phyloP scores from a whole-genome alignment of 495 filamentous ascomycete species.

The Neurospora sp. region DNA sequence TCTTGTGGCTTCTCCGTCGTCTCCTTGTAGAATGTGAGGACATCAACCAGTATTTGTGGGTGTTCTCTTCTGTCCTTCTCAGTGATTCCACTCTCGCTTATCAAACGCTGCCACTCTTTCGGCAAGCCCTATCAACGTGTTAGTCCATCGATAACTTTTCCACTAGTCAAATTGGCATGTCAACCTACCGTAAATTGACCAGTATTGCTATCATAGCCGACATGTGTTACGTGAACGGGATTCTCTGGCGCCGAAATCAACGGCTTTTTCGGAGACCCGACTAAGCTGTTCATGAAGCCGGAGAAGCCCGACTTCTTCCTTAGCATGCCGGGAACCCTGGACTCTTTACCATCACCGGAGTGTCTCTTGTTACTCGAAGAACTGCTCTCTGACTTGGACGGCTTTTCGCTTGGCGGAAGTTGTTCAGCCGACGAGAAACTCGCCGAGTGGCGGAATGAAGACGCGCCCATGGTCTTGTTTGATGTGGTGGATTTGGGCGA shows the following conservation, averaged over 20 bases:
- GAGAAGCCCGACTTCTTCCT: conserved; percentile 93
- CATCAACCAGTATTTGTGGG: conserved; percentile 86
- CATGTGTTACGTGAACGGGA: conserved; percentile 94
- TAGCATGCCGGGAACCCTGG: conserved; percentile 44
- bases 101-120: conserved; percentile 93
- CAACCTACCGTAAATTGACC: conserved; percentile 87
- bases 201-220: conserved; percentile 93
- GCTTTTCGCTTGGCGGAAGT: conserved; percentile 36
- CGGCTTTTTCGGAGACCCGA: conserved; percentile 80
- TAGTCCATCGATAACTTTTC: conserved; percentile 16
- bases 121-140: conserved; percentile 62
- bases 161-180: not conserved
- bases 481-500: not conserved
- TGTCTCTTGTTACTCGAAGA: conserved; percentile 61
- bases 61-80: conserved; percentile 93
- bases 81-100: conserved; percentile 92
- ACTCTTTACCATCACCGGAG: conserved; percentile 69
- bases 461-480: conserved; percentile 1
- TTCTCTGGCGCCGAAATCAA: conserved; percentile 95
- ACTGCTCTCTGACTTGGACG: conserved; percentile 47
- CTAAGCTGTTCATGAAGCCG: conserved; percentile 84
- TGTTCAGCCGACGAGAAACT: conserved; percentile 62
- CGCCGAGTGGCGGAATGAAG: conserved; percentile 65
- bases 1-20: conserved; percentile 69
- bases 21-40: conserved; percentile 94